Evolutionary conservation across 495 filamentous ascomycete species (phyloP), one percentile per base, ranked within the genome.

Genomic region (Pseudoneurospora amorphoporcata): DNA sequence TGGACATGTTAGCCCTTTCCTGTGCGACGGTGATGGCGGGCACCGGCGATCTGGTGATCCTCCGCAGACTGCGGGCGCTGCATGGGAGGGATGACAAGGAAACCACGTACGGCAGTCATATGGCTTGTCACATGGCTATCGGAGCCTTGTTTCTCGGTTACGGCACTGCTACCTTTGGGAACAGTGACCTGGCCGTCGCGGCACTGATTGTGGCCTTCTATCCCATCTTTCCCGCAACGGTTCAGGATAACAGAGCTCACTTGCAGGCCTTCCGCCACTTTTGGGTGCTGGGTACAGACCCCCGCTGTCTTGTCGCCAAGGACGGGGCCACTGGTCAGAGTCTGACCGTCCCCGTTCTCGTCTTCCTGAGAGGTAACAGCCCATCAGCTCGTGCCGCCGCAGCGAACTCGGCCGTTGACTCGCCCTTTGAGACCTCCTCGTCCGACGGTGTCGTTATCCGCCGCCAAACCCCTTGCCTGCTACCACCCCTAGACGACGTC

Each of bases 191-290:
- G 16, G 94, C 95, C 40, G 88, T 95, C 68, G 94, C 94, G 8
- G 88, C 92, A 1, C 86, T 99, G 8, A 86, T 99, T 19, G 92
- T 94, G 70, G 91, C 95, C 3, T 95, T 99, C 79, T 98, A 98
- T 76, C 95, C 95, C 0, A 86, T 98, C 32, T 98, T 95, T 80
- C 95, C 95, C 3, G 89, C 89, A 38, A 90, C 89, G 4, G 91
- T 97, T 4, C 90, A 95, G 69, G 95, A 98, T 83, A 98, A 97
- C 77, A 92, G 91, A 77, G 93, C 92, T 37, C 95, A 99, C 74
- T 86, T 98, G 4, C 95, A 99, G 85, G 95, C 95, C 8, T 97
- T 98, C 85, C 91, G 96, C 2, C 95, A 99, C 81, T 90, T 99
- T 77, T 99, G 95, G 95, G 94, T 97, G 16, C 86, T 99, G 10